Percentiles rank a stretch among this genome's conserved stretches.
These are phyloP conservation scores for Suillus americanus DNA, from an alignment of 768 basidiomycete species.

Conservation along the genomic window DNA sequence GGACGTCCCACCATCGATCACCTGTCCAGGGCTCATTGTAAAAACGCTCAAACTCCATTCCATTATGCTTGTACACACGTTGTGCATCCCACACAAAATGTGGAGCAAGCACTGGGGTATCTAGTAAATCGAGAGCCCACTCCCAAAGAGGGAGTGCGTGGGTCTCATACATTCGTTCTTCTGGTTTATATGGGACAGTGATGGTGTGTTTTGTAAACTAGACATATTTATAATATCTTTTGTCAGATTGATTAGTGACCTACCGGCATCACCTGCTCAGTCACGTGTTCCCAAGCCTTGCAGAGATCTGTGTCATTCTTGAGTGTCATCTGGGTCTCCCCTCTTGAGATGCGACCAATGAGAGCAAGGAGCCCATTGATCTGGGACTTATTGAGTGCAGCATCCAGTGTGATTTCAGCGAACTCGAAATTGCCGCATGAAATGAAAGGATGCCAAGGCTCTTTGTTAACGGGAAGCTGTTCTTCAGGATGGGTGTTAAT, in stretches of 20 bases:
- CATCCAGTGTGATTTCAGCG: conserved; percentile 11
- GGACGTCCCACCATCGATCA: conserved; percentile 34
- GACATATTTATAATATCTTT: neutral
- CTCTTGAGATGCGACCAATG: conserved; percentile 6
- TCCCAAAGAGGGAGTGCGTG: conserved; percentile 7
- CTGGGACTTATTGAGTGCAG: conserved; percentile 9
- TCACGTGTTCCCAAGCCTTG: neutral
- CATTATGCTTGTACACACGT: conserved; percentile 25
- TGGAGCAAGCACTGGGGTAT: neutral
- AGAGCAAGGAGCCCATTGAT: conserved; percentile 7
- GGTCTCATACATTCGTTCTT: neutral
- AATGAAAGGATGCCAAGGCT: conserved; percentile 12
- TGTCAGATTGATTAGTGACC: conserved; percentile 7
- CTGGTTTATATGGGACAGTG: conserved; percentile 7
- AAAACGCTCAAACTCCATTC: conserved; percentile 24
- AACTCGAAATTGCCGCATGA: conserved; percentile 10
- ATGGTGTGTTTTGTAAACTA: conserved; percentile 6
- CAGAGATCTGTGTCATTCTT: conserved; percentile 5
- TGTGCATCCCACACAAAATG: conserved; percentile 35
- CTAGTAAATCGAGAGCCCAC: conserved; percentile 7
- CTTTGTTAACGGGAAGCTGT: neutral
- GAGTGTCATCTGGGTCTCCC: conserved; percentile 17
- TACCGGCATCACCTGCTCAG: conserved; percentile 4
- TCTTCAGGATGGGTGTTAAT: neutral
- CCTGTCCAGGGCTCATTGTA: conserved; percentile 38